These are phyloP conservation scores for Rhodamnia argentea DNA, from an alignment of 345 rosid species.

Conservation along the genomic window DNA sequence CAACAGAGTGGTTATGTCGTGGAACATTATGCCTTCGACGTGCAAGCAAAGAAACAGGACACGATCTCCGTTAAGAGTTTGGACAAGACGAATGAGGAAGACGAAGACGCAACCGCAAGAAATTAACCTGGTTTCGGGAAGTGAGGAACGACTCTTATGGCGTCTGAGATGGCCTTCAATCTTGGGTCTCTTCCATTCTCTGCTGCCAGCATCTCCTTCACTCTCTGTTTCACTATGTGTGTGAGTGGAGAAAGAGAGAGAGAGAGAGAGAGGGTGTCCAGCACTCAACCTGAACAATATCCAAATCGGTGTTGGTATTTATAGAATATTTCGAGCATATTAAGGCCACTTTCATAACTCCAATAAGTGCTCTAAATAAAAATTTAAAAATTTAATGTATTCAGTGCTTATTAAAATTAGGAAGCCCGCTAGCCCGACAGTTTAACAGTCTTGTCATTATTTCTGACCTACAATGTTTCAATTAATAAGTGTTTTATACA, in stretches of 20 bases:
- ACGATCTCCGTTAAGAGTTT: background rate
- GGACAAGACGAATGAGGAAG: background rate
- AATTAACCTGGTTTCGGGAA: slow-evolving; percentile 22
- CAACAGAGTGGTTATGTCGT: slow-evolving; percentile 71
- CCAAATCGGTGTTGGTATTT: background rate
- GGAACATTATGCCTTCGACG: slow-evolving; percentile 69
- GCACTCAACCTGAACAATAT: background rate
- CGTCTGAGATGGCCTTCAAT: slow-evolving; percentile 14
- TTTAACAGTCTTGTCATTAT: too few relatives aligned
- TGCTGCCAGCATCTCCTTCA: slow-evolving; percentile 16
- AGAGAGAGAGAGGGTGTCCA: background rate
- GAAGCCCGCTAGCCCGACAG: too few relatives aligned
- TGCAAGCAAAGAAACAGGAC: background rate
- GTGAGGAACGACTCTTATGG: slow-evolving; percentile 28
- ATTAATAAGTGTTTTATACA: too few relatives aligned
- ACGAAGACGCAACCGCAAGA: background rate
- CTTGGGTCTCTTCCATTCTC: slow-evolving; percentile 28
- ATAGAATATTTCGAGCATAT: background rate
- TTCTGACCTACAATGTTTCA: too few relatives aligned
- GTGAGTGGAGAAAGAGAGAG: background rate
- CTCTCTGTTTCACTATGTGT: background rate
- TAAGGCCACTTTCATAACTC: background rate
- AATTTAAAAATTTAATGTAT: background rate
- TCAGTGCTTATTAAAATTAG: too few relatives aligned
- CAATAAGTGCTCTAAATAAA: background rate